Conservation (phyloP, 768 basidiomycete genomes). For the Pholiota conissans region DNA sequence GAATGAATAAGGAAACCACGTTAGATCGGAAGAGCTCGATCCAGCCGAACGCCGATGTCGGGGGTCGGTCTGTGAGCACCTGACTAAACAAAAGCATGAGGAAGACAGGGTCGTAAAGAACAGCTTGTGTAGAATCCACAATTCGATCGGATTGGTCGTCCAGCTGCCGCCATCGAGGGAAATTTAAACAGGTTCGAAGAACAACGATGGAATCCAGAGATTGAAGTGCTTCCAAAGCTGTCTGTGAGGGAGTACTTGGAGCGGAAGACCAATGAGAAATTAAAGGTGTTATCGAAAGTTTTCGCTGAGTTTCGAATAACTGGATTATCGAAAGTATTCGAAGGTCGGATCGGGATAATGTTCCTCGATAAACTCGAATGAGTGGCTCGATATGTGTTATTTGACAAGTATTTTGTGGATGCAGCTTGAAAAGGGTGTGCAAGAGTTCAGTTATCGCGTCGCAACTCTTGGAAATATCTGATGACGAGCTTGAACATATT, state of each 20-base stretch:
- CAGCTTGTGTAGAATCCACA: conserved; percentile 32
- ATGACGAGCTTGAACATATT: conserved; percentile 30
- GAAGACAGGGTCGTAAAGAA: conserved; percentile 81
- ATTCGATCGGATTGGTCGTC: conserved; percentile 31
- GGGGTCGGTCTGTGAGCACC: conserved; percentile 59
- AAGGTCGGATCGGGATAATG: conserved; percentile 63
- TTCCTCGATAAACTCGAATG: conserved; percentile 71
- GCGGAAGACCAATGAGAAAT: conserved; percentile 66
- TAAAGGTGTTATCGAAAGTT: conserved; percentile 61
- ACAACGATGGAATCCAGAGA: conserved; percentile 68
- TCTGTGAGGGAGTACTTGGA: conserved; percentile 38
- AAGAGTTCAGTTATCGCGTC: conserved; percentile 57
- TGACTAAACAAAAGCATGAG: conserved; percentile 65
- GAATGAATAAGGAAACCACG: conserved; percentile 68
- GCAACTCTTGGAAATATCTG: conserved; percentile 31
- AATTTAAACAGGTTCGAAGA: conserved; percentile 69
- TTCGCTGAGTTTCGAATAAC: conserved; percentile 73
- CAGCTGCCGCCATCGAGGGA: conserved; percentile 64
- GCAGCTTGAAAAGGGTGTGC: conserved; percentile 66
- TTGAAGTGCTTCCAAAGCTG: conserved; percentile 64
- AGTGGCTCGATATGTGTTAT: conserved; percentile 81
- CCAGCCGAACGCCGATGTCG: conserved; percentile 71
- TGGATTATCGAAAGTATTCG: conserved; percentile 73
- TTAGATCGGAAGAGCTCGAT: conserved; percentile 86
- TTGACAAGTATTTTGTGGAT: conserved; percentile 85